These are phyloP conservation scores for Rhodamnia argentea DNA, from an alignment of 345 rosid species.

Conservation along the genomic window DNA sequence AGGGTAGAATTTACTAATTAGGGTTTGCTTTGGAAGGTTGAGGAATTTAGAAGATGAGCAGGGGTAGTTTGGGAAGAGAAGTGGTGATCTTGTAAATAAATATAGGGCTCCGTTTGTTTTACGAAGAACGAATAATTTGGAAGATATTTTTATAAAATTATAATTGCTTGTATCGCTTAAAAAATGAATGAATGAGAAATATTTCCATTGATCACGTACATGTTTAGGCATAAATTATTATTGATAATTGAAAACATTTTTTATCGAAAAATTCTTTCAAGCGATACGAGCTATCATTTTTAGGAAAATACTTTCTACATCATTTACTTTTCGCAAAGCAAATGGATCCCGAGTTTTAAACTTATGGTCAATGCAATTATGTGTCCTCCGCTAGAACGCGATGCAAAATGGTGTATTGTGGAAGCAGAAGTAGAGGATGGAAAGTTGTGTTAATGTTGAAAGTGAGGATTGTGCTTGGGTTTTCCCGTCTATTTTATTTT, in stretches of 20 bases:
- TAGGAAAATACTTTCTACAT: too few relatives aligned
- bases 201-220: too few relatives aligned
- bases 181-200: too few relatives aligned
- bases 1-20: not conserved
- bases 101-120: too few relatives aligned
- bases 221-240: too few relatives aligned
- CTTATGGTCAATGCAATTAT: not conserved
- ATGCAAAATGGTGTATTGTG: not conserved
- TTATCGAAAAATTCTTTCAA: too few relatives aligned
- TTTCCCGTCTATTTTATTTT: not conserved
- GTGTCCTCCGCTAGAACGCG: not conserved
- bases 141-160: too few relatives aligned
- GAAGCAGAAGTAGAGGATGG: not conserved
- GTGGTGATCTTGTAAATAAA: not conserved
- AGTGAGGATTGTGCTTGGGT: not conserved
- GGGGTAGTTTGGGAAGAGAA: not conserved
- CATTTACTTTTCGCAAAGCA: too few relatives aligned
- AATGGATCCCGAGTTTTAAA: not conserved
- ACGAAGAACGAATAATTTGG: too few relatives aligned
- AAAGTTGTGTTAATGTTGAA: not conserved
- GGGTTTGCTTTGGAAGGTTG: not conserved
- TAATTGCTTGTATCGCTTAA: too few relatives aligned
- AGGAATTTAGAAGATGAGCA: not conserved
- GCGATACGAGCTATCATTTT: too few relatives aligned
- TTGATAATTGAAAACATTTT: too few relatives aligned